Percentiles rank a stretch among this genome's conserved stretches.
Conservation (phyloP, 345 rosid species). For the Lenwebbia sp. region DNA sequence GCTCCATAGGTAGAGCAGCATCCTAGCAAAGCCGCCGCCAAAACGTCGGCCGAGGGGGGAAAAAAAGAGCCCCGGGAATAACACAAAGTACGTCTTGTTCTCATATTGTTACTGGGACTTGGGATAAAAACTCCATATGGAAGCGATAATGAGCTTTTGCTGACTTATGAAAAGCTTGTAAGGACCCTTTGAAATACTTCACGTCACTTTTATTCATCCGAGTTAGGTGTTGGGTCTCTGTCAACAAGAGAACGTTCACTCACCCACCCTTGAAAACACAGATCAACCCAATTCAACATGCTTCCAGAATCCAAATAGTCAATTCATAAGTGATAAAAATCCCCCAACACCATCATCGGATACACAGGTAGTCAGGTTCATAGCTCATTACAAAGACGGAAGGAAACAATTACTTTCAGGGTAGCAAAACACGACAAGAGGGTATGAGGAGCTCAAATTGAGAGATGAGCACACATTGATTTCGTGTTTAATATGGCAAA, state of each 20-base stretch:
- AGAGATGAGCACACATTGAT: background rate
- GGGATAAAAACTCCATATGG: background rate
- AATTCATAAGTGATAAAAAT: background rate
- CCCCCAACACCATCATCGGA: background rate
- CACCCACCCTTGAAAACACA: background rate
- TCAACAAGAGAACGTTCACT: background rate
- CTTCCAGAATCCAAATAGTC: background rate
- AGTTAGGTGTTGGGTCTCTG: background rate
- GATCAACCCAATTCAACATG: background rate
- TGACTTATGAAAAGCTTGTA: background rate
- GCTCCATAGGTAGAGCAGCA: background rate
- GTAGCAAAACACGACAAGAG: background rate
- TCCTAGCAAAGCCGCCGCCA: background rate
- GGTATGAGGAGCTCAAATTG: background rate
- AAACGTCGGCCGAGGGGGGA: no score
- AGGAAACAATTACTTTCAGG: background rate
- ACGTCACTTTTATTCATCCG: background rate
- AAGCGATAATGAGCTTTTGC: background rate
- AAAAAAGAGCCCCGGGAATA: no score
- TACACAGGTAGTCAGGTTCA: background rate
- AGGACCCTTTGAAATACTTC: background rate
- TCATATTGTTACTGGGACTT: background rate
- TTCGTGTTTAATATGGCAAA: background rate
- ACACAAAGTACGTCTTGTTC: no score
- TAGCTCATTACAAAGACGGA: background rate